Percentiles rank a stretch among this genome's conserved stretches.
Evolutionary conservation across 441 rosid species (phyloP).

Genomic region (Mallotus repandus): DNA sequence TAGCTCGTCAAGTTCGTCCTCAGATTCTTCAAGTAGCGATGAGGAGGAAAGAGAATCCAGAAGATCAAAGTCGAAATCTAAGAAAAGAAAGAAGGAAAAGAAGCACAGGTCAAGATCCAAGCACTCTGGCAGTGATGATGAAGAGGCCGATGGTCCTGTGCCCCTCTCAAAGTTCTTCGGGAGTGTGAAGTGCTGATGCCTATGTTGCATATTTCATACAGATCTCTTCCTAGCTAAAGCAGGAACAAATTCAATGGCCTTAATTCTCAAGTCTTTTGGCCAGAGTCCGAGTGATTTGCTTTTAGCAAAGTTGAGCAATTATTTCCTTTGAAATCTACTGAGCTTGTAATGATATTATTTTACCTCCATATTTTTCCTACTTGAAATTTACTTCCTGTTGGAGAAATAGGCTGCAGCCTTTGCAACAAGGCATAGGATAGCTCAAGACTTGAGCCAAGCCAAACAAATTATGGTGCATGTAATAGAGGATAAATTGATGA

Average conservation of each 20-base stretch:
- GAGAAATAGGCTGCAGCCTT: not conserved
- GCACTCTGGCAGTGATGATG: constrained; percentile 44
- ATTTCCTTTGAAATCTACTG: not conserved
- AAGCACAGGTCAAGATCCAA: constrained; percentile 65
- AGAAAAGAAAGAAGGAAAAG: constrained; percentile 63
- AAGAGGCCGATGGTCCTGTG: constrained; percentile 71
- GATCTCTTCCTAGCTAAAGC: constrained; percentile 7
- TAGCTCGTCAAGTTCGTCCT: constrained; percentile 59
- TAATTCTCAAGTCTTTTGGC: not conserved
- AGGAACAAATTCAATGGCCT: constrained; percentile 9
- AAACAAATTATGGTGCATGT: not conserved
- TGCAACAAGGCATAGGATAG: not conserved
- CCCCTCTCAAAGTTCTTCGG: constrained; percentile 90
- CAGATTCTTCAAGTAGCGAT: constrained; percentile 75
- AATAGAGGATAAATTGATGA: not conserved
- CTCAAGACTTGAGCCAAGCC: not conserved
- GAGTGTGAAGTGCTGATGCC: constrained; percentile 50
- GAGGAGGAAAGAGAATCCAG: constrained; percentile 62
- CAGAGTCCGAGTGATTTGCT: not conserved
- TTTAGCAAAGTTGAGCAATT: constrained; percentile 7
- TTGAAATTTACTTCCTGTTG: not conserved
- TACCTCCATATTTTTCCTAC: not conserved
- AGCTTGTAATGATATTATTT: constrained; percentile 15
- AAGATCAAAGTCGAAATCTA: constrained; percentile 80
- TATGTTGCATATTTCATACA: constrained; percentile 16